Percentiles rank a stretch among this genome's conserved stretches.
Conservation (phyloP, 2,329 filamentous ascomycete genomes). For the Dryadomyces quercus-mongolicae region DNA sequence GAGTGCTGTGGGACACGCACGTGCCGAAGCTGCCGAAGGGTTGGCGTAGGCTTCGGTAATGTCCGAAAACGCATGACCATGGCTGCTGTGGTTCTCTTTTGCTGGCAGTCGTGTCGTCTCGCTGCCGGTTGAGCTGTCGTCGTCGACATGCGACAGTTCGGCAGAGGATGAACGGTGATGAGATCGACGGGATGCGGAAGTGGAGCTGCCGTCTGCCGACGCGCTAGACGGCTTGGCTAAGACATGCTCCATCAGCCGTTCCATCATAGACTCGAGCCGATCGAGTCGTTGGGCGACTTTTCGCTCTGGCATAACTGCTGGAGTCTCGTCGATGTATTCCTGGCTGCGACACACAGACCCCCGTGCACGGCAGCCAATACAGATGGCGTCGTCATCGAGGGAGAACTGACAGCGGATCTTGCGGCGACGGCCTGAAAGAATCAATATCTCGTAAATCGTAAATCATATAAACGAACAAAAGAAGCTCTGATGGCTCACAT, state of each 20-base stretch:
- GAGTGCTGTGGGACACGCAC: constrained; percentile 5
- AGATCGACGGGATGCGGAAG: background rate
- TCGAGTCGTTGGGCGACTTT: constrained; percentile 29
- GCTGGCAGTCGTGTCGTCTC: too few relatives aligned
- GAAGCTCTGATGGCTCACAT: too few relatives aligned
- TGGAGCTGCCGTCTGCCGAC: background rate
- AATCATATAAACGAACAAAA: too few relatives aligned
- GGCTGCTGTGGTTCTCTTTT: too few relatives aligned
- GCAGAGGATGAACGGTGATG: too few relatives aligned
- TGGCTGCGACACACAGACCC: constrained; percentile 30
- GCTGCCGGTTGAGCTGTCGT: background rate
- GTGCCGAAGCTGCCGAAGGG: constrained; percentile 4
- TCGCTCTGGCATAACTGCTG: constrained; percentile 21
- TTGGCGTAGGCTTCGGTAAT: background rate
- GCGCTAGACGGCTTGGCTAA: constrained; percentile 12
- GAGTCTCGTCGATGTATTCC: constrained; percentile 26
- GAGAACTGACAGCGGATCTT: constrained; percentile 36
- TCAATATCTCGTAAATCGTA: too few relatives aligned
- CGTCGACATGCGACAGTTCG: background rate
- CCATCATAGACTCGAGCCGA: constrained; percentile 33
- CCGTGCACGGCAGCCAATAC: constrained; percentile 30
- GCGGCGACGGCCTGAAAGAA: constrained; percentile 28
- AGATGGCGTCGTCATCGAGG: constrained; percentile 24
- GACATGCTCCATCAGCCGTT: constrained; percentile 29
- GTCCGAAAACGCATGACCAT: background rate